A percentile compares a stretch with the other conserved stretches of the same genome.
Conservation (phyloP, 1,284 basidiomycete genomes). For the Caloboletus firmus region DNA sequence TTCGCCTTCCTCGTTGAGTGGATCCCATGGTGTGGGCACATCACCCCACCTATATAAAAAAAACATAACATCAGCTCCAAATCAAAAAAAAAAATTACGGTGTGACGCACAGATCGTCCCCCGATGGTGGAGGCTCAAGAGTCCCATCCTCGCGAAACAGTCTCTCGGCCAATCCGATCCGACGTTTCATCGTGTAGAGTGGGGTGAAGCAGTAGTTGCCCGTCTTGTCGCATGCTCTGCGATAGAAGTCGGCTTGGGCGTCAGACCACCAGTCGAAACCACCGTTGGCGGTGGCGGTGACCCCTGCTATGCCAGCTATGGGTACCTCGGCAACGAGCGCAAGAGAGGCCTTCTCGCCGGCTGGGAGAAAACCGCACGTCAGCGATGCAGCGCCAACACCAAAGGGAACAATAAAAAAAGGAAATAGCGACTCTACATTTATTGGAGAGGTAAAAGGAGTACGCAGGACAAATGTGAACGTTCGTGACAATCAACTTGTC, state of each 20-base stretch:
- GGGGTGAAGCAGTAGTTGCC: constrained; percentile 25
- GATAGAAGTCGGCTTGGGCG: constrained; percentile 15
- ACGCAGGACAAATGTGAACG: constrained; percentile 27
- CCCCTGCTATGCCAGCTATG: not conserved
- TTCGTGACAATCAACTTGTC: constrained; percentile 30
- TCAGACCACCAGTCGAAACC: constrained; percentile 23
- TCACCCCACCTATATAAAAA: constrained; percentile 23
- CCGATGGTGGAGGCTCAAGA: not conserved
- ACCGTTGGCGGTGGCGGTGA: constrained; percentile 3
- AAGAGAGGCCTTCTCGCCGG: constrained; percentile 26
- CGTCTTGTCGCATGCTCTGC: constrained; percentile 13
- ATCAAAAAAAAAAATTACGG: no score
- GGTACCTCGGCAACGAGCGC: constrained; percentile 19
- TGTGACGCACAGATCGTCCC: constrained; percentile 6
- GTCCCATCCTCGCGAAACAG: constrained; percentile 11
- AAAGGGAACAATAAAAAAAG: no score
- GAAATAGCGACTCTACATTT: constrained; percentile 17
- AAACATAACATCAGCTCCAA: no score
- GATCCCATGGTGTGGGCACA: constrained; percentile 18
- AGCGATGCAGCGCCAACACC: not conserved
- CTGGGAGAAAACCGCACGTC: constrained; percentile 6
- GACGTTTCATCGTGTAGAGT: constrained; percentile 25
- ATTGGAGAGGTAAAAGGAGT: constrained; percentile 30
- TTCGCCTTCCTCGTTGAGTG: constrained; percentile 29
- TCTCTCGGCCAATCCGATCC: not conserved